phyloP scores from a whole-genome alignment of 805 yeast genomes.

The Brettanomyces custersianus region DNA sequence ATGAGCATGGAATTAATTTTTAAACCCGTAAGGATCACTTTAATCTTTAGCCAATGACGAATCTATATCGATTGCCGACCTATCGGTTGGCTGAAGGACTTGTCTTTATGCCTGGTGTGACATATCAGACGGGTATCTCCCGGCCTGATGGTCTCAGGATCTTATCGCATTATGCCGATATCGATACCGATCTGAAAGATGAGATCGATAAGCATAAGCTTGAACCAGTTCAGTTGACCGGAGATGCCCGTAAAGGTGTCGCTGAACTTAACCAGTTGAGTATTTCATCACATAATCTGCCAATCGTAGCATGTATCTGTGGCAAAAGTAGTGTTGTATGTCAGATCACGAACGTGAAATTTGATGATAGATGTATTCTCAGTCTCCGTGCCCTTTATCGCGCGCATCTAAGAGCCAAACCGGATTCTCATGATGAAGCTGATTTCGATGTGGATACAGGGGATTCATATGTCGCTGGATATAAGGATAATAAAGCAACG shows the following conservation, averaged over 20 bases:
- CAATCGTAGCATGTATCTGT: too few relatives aligned
- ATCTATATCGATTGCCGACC: constrained; percentile 16
- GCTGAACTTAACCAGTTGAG: too few relatives aligned
- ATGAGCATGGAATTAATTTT: too few relatives aligned
- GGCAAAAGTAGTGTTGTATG: too few relatives aligned
- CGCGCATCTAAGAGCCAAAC: too few relatives aligned
- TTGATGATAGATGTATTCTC: too few relatives aligned
- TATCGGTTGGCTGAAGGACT: constrained; percentile 15
- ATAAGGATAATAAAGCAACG: background rate
- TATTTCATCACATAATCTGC: too few relatives aligned
- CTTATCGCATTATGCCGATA: constrained; percentile 19
- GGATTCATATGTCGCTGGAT: background rate
- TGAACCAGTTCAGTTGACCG: too few relatives aligned
- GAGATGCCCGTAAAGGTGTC: constrained; percentile 1
- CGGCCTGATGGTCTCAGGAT: constrained; percentile 38
- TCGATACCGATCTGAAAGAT: background rate
- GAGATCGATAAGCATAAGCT: background rate
- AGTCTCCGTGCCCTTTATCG: too few relatives aligned
- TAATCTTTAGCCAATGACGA: background rate
- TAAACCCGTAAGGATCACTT: too few relatives aligned
- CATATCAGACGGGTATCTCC: constrained; percentile 47
- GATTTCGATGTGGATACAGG: background rate
- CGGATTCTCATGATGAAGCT: too few relatives aligned
- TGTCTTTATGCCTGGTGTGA: constrained; percentile 53
- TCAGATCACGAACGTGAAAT: too few relatives aligned